Conservation (phyloP, 305 asterid species). For the Withania somnifera region DNA sequence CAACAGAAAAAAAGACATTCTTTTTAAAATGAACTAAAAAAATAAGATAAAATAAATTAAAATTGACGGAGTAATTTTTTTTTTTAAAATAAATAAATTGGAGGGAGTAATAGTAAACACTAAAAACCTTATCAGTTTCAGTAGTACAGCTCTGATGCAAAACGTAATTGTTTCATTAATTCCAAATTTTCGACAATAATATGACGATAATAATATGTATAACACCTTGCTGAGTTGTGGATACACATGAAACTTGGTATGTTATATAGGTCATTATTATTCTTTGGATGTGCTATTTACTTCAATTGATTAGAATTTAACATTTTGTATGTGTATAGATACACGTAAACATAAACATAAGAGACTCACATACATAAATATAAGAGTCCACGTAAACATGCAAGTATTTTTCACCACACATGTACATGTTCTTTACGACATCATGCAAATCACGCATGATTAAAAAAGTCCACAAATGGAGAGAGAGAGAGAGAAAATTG, state of each 20-base stretch:
- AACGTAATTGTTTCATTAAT: not conserved
- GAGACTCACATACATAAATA: not conserved
- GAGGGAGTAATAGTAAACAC: not conserved
- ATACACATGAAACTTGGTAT: not conserved
- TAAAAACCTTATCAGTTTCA: not conserved
- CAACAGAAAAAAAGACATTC: no score
- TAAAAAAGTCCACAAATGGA: constrained; percentile 15
- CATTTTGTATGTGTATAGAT: not conserved
- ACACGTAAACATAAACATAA: not conserved
- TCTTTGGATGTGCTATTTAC: not conserved
- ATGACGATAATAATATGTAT: not conserved
- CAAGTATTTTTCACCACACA: constrained; percentile 3
- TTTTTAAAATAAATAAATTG: no score
- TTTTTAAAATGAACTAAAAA: no score
- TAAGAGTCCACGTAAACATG: no score
- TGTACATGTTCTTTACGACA: not conserved
- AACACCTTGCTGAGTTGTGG: not conserved
- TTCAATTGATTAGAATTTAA: not conserved
- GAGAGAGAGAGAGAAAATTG: constrained; percentile 22
- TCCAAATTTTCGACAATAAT: not conserved
- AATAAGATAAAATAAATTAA: no score
- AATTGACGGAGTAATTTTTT: no score
- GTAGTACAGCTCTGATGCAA: not conserved
- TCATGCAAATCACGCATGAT: constrained; percentile 17
- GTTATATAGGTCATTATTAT: not conserved